Percentiles rank a stretch among this genome's conserved stretches.
phyloP scores from a whole-genome alignment of 2,329 filamentous ascomycete species.

The Geoglossum cookeanum region DNA sequence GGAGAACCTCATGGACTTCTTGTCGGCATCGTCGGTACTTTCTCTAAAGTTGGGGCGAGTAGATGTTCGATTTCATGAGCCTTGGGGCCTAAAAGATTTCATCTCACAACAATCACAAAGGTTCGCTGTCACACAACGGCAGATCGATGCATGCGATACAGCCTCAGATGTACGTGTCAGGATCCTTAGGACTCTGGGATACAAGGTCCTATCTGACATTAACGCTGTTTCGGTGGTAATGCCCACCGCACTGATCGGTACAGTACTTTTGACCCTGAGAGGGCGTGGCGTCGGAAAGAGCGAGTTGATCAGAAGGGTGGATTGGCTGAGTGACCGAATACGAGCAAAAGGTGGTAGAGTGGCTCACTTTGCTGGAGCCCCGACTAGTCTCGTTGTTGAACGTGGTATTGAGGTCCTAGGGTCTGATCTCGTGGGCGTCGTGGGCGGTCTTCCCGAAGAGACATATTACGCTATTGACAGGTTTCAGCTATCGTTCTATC shows the following conservation, averaged over 20 bases:
- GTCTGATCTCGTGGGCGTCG: conserved; percentile 64
- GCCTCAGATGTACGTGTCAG: conserved; percentile 28
- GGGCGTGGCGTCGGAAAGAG: conserved; percentile 78
- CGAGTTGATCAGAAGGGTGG: conserved; percentile 68
- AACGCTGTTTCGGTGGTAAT: conserved; percentile 94
- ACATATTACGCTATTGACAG: conserved; percentile 85
- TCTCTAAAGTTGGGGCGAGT: conserved; percentile 79
- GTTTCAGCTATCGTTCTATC: conserved; percentile 94
- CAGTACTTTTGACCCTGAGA: conserved; percentile 73
- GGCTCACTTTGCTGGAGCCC: conserved; percentile 71
- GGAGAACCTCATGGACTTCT: conserved; percentile 76
- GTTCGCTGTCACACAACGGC: conserved; percentile 26
- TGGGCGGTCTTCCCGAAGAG: conserved; percentile 66
- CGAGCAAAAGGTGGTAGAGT: conserved; percentile 76
- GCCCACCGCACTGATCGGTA: conserved; percentile 92
- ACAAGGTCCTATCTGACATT: conserved; percentile 83
- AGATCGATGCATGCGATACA: not conserved
- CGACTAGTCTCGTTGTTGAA: conserved; percentile 66
- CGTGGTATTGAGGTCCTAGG: conserved; percentile 83
- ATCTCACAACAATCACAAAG: conserved; percentile 55
- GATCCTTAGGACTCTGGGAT: conserved; percentile 70
- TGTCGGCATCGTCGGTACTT: conserved; percentile 75
- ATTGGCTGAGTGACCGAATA: conserved; percentile 75
- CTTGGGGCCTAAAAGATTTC: conserved; percentile 77
- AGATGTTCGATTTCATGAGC: conserved; percentile 89